Evolutionary conservation across 495 filamentous ascomycete genomes (phyloP).

Genomic region (Penicillium ucsense): DNA sequence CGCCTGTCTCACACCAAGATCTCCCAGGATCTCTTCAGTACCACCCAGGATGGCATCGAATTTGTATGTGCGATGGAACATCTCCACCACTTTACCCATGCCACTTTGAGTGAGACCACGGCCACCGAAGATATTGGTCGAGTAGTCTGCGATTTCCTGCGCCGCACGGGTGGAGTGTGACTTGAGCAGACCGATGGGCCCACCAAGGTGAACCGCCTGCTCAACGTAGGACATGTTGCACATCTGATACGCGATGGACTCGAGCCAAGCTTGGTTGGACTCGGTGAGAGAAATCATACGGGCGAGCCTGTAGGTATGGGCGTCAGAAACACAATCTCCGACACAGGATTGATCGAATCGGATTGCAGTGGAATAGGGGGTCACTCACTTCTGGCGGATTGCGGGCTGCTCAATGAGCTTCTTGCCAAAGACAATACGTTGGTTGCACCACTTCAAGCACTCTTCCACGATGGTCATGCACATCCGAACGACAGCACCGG

Average conservation of each 20-base stretch:
- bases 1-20: conserved; percentile 74
- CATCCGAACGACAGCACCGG: conserved; percentile 51
- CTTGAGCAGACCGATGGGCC: conserved; percentile 78
- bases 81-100: conserved; percentile 74
- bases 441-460: conserved; percentile 82
- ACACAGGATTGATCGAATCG: too few species aligned
- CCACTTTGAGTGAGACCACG: conserved; percentile 71
- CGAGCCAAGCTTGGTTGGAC: conserved; percentile 77
- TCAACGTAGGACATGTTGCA: conserved; percentile 72
- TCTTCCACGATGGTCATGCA: conserved; percentile 68
- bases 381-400: conserved; percentile 64
- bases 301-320: conserved; percentile 42
- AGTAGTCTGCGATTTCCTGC: conserved; percentile 72
- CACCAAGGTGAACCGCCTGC: conserved; percentile 65
- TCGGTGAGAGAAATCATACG: conserved; percentile 81
- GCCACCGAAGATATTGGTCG: conserved; percentile 81
- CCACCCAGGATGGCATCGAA: conserved; percentile 84
- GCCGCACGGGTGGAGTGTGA: conserved; percentile 64
- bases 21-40: conserved; percentile 74
- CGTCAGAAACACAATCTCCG: too few species aligned
- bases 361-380: not conserved
- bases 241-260: conserved; percentile 82
- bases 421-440: conserved; percentile 79
- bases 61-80: conserved; percentile 78
- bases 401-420: conserved; percentile 72